These are phyloP conservation scores for Microsporum audouinii DNA, from an alignment of 2,329 filamentous ascomycete genomes.

Conservation along the genomic window DNA sequence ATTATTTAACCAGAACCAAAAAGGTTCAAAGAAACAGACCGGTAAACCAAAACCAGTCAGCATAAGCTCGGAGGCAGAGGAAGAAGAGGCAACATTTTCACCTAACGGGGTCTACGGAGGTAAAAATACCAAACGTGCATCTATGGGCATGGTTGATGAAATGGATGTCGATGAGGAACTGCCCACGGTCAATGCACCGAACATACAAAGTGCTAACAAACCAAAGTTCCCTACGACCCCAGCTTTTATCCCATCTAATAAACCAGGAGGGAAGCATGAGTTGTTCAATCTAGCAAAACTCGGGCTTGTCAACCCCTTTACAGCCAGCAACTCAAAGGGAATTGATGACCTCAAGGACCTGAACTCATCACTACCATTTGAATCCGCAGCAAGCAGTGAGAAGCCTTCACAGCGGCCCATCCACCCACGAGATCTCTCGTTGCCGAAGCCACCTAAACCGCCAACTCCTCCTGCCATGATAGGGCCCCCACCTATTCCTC, in stretches of 20 bases:
- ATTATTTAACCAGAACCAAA: slow-evolving; percentile 16
- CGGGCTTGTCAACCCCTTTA: slow-evolving; percentile 40
- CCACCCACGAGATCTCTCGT: slow-evolving; percentile 30
- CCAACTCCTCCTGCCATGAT: slow-evolving; percentile 30
- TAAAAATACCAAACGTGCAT: neutral
- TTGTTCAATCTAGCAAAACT: slow-evolving; percentile 41
- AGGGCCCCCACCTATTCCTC: neutral
- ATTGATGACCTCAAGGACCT: slow-evolving; percentile 45
- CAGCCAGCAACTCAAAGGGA: slow-evolving; percentile 35
- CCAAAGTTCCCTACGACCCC: neutral
- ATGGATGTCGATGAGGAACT: slow-evolving; percentile 39
- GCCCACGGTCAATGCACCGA: slow-evolving; percentile 12
- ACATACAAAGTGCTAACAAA: neutral
- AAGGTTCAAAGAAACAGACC: slow-evolving; percentile 27
- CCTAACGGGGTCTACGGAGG: slow-evolving; percentile 11
- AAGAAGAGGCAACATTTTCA: slow-evolving; percentile 24
- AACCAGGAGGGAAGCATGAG: slow-evolving; percentile 8
- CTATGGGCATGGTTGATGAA: slow-evolving; percentile 24
- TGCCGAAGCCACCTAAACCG: slow-evolving; percentile 42
- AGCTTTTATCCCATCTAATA: slow-evolving; percentile 1
- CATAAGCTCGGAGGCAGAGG: slow-evolving; percentile 31
- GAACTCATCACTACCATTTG: slow-evolving; percentile 45
- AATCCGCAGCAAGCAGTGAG: slow-evolving; percentile 39
- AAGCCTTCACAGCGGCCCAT: slow-evolving; percentile 26
- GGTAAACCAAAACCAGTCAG: slow-evolving; percentile 25